Percentiles rank a stretch among this genome's conserved stretches.
Conservation (phyloP, 2,329 filamentous ascomycete genomes). For the Sclerotinia minor region DNA sequence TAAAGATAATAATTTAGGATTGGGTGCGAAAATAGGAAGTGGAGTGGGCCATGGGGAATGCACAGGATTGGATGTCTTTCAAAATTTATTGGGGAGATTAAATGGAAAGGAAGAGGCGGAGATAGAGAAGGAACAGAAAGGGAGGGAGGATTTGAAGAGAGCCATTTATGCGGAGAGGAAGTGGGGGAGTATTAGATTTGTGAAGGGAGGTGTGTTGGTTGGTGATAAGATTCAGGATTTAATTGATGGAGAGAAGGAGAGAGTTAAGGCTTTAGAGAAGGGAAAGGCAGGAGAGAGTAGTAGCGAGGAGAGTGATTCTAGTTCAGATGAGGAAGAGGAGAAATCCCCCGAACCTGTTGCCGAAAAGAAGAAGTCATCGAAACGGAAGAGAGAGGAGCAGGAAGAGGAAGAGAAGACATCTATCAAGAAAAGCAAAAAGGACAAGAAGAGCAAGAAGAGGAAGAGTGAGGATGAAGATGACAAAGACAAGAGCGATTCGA, state of each 20-base stretch:
- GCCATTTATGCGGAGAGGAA: constrained; percentile 72
- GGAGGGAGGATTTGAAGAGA: constrained; percentile 68
- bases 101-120: constrained; percentile 83
- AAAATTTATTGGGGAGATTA: constrained; percentile 79
- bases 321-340: constrained; percentile 24
- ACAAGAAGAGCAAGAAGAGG: constrained; percentile 40
- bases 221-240: constrained; percentile 56
- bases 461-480: constrained; percentile 49
- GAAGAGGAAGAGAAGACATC: constrained; percentile 44
- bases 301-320: constrained; percentile 12
- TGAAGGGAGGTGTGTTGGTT: constrained; percentile 74
- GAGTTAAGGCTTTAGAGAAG: constrained; percentile 37
- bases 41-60: constrained; percentile 66
- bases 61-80: constrained; percentile 84
- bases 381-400: constrained; percentile 48
- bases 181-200: constrained; percentile 81
- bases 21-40: constrained; percentile 77
- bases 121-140: constrained; percentile 68
- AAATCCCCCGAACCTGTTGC: constrained; percentile 22
- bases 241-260: constrained; percentile 43
- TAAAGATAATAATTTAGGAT: constrained; percentile 87
- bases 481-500: constrained; percentile 27
- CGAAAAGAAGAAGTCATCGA: constrained; percentile 39
- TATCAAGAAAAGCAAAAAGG: constrained; percentile 25
- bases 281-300: constrained; percentile 23